Conservation (phyloP, 768 basidiomycete species). For the Agrocybe praecox region DNA sequence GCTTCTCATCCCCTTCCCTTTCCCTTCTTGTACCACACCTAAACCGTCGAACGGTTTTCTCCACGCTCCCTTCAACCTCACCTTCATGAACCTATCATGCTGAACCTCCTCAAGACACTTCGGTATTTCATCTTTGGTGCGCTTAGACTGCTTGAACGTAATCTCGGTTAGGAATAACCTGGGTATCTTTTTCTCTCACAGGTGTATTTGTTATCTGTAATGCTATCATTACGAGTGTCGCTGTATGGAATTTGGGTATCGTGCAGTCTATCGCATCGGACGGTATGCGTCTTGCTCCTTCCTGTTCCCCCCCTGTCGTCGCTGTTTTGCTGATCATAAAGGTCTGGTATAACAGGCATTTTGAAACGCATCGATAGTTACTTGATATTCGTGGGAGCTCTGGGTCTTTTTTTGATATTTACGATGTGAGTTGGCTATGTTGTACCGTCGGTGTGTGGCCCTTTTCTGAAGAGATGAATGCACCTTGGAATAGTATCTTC, state of each 20-base stretch:
- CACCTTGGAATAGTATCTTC: slow-evolving; percentile 61
- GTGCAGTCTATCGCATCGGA: slow-evolving; percentile 33
- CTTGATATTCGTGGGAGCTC: slow-evolving; percentile 59
- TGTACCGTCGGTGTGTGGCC: not conserved
- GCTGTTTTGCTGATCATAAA: slow-evolving; percentile 6
- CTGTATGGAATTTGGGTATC: slow-evolving; percentile 71
- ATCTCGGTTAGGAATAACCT: not conserved
- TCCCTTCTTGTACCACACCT: no score
- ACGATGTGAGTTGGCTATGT: slow-evolving; percentile 48
- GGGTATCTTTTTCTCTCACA: slow-evolving; percentile 24
- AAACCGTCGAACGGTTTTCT: slow-evolving; percentile 35
- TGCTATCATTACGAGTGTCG: slow-evolving; percentile 63
- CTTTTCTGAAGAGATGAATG: not conserved
- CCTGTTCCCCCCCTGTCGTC: not conserved
- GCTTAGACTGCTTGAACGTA: slow-evolving; percentile 14
- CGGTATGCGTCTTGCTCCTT: slow-evolving; percentile 34
- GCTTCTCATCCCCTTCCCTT: slow-evolving; percentile 16
- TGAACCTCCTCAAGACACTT: slow-evolving; percentile 45
- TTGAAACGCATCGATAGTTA: slow-evolving; percentile 57
- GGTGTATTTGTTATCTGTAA: slow-evolving; percentile 65
- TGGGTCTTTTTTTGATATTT: slow-evolving; percentile 60
- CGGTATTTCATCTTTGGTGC: slow-evolving; percentile 68
- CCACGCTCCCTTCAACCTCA: slow-evolving; percentile 31
- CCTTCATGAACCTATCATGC: slow-evolving; percentile 42
- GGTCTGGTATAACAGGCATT: slow-evolving; percentile 13